Evolutionary conservation across 306 rosid species (phyloP), one percentile per base, ranked within the genome.

Genomic region (Quercus alba): DNA sequence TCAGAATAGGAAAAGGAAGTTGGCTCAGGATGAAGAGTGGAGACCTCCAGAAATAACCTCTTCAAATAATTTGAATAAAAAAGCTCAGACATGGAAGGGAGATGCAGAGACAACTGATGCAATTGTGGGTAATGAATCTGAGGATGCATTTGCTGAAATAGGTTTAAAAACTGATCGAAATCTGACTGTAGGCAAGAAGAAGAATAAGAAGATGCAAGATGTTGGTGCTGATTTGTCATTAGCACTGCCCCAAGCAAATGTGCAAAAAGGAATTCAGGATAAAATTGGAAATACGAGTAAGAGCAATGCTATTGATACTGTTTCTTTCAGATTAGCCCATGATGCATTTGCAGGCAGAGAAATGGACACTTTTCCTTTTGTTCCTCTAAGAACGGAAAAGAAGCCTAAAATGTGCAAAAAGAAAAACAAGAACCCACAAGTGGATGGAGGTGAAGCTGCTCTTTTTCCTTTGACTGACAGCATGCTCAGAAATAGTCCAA

Each of bases 1-100:
- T 80, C 90, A 81, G 70, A 82, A 76, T 84, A 85, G 80, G 82
- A 93, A 90, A 85, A 91, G 97, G 86, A 93, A 90, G 84, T 70
- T 82, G 73, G 78, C 81, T 57, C 85, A 71, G 70, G 91, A 86
- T 82, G 92, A 83, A 84, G 93, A 73, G 56, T 59, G 67, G 79
- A 84, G 55, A 62, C 83, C 82, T 76, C 81, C 77, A 75, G 85
- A 75, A 80, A 74, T 56, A 26, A 66, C 74, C 82, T 72, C 78
- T 82, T 81, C 67, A 66, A 82, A 83, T 80, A 70, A 66, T 26
- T 74, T 78, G 67, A 74, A 69, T 81, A 83, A 54, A 62, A 89
- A 79, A 76, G 77, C 76, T 71, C 87, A 78, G 72, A 68, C 75
- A 78, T 75, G 70, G 55, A 79, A 82, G 84, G 84, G 75, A 74